phyloP scores from a whole-genome alignment of 2,329 filamentous ascomycete species.

The Elsinoe fawcettii region DNA sequence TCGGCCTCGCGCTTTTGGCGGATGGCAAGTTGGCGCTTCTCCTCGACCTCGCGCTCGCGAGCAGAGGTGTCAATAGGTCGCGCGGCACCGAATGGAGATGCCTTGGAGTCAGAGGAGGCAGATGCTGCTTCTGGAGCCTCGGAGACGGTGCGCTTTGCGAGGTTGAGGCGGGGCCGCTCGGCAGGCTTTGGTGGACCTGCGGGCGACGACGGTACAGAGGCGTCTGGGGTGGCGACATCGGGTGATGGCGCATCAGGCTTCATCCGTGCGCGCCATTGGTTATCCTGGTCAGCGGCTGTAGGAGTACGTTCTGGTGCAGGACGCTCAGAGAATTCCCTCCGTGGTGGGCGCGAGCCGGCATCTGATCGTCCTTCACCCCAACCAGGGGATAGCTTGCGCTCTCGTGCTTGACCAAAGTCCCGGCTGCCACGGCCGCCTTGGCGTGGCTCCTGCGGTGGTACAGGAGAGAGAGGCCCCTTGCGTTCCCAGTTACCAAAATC shows the following conservation, averaged over 20 bases:
- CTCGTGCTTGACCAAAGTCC: slow-evolving; percentile 50
- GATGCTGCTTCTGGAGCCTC: slow-evolving; percentile 49
- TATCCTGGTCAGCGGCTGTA: slow-evolving; percentile 87
- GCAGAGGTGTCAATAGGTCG: slow-evolving; percentile 89
- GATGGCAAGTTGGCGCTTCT: slow-evolving; percentile 67
- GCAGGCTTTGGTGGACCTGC: slow-evolving; percentile 52
- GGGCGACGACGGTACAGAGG: slow-evolving; percentile 68
- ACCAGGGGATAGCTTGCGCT: slow-evolving; percentile 54
- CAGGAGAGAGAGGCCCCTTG: slow-evolving; percentile 78
- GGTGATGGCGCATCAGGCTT: slow-evolving; percentile 66
- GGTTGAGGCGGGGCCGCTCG: slow-evolving; percentile 72
- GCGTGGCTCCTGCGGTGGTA: slow-evolving; percentile 38
- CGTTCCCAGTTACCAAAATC: slow-evolving; percentile 92
- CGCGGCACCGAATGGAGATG: slow-evolving; percentile 88
- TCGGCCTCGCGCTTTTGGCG: slow-evolving; percentile 81
- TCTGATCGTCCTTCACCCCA: slow-evolving; percentile 57
- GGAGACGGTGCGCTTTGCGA: slow-evolving; percentile 83
- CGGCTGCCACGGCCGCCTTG: slow-evolving; percentile 50
- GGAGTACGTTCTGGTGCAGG: slow-evolving; percentile 60
- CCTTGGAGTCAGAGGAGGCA: slow-evolving; percentile 57
- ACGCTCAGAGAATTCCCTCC: slow-evolving; percentile 66
- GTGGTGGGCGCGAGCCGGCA: slow-evolving; percentile 71
- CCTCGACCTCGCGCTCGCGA: slow-evolving; percentile 81
- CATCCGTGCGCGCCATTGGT: slow-evolving; percentile 88
- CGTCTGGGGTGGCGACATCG: slow-evolving; percentile 57